phyloP scores from a whole-genome alignment of 192 early-diverging fungal species.

The Rhizoclosmatium sp. region DNA sequence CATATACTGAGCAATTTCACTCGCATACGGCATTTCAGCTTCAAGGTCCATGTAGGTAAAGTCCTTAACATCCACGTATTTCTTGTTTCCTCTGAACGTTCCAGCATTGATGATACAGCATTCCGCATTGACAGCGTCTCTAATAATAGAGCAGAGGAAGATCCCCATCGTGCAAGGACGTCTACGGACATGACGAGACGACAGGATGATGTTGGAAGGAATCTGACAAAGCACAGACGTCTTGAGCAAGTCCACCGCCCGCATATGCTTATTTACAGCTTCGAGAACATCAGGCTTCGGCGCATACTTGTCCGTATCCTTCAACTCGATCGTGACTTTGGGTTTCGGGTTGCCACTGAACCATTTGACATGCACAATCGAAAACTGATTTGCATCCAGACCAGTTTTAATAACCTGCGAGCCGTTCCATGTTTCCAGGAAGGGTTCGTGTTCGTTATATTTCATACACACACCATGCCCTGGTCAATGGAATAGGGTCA shows the following conservation, averaged over 20 bases:
- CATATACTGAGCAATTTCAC: conserved; percentile 5
- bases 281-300: neutral
- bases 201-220: neutral
- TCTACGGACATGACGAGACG: neutral
- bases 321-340: neutral
- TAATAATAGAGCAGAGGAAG: conserved; percentile 12
- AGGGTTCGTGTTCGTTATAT: conserved; percentile 24
- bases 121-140: conserved; percentile 9
- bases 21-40: conserved; percentile 14
- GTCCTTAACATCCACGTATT: neutral
- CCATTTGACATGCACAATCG: conserved; percentile 17
- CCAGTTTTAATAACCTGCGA: conserved; percentile 28
- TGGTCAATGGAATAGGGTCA: too few species aligned
- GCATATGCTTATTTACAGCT: conserved; percentile 4
- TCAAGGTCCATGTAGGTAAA: conserved; percentile 29
- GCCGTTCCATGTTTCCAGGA: conserved; percentile 1
- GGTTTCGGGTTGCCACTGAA: neutral
- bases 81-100: conserved; percentile 28
- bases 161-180: conserved; percentile 1
- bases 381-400: conserved; percentile 6
- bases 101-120: conserved; percentile 30
- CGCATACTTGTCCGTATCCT: neutral
- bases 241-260: conserved; percentile 4
- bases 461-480: too few species aligned
- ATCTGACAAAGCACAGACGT: conserved; percentile 9